Base-by-base conservation (phyloP, 345 rosid species). In the Populus ilicifolia region DNA sequence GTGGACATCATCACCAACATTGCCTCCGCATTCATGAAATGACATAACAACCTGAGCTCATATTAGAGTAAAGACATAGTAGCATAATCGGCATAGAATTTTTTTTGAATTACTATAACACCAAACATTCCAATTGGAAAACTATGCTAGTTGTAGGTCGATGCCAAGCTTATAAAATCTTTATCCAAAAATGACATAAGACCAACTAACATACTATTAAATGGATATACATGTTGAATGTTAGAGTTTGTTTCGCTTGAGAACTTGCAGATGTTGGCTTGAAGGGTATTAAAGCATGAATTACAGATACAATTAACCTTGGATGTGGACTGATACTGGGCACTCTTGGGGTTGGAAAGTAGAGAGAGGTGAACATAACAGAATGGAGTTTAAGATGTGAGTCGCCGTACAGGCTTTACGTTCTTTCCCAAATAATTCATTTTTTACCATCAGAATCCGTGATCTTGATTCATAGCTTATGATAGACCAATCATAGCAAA, bases 11-110 rank as follows among this genome's bases (percentile, higher is more conserved):
- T 93, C 99, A 77, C 98, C 96, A 78, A 93, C 91, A 81, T 93
- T 92, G 82, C 98, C 94, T 62, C 98, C 98, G 84, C 98, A 94
- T 90, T 91, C 98, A 87, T 94, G 98, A 84, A 94, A 93, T 59
- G 97, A 93, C 97, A 96, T 88, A 69, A 93, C 91, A 84, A 92
- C 98, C 99, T 96, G 92, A 52, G 39, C 30, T 67, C 63, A 77
- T 39, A 62, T 30, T 21, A 70, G n/a, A 67, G 30, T 44, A 59
- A 75, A 11, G 23, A 44, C 7, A 46, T 48, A 29, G 8, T 33
- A 44, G 66, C 7, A n/a, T 33, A 23, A 8, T 9, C 5, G 12
- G 65, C 23, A 66, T 12, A 25, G 16, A n/a, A 41, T 2, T 8
- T 35, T 35, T 29, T 46, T 48, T 12, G 25, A 50, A 13, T 11